phyloP scores from a whole-genome alignment of 495 filamentous ascomycete genomes.

The Neurospora tetraspora region DNA sequence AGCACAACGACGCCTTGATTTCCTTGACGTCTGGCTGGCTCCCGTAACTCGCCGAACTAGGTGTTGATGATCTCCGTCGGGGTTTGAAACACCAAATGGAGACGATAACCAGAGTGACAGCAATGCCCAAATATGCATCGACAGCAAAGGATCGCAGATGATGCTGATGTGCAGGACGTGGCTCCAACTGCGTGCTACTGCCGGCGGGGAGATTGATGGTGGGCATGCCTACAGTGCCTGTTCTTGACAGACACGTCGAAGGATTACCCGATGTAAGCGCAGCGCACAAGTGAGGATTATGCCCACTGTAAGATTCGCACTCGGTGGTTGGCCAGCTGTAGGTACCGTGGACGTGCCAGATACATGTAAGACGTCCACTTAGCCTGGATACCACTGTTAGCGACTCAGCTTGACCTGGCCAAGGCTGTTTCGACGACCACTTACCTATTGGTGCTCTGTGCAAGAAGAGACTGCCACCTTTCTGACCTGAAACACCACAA shows the following conservation, averaged over 20 bases:
- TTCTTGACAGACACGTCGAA: constrained; percentile 13
- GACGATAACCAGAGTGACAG: constrained; percentile 17
- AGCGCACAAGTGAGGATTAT: constrained; percentile 3
- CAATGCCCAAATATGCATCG: constrained; percentile 23
- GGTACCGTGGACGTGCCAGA: background rate
- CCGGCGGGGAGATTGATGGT: constrained; percentile 26
- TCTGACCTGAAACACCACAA: background rate
- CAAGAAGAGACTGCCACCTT: background rate
- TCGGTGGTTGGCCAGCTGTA: constrained; percentile 17
- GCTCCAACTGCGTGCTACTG: constrained; percentile 23
- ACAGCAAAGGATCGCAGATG: constrained; percentile 4
- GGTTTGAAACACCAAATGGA: constrained; percentile 2
- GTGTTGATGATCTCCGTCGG: background rate
- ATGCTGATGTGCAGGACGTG: constrained; percentile 2
- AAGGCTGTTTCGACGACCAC: background rate
- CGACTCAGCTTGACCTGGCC: background rate
- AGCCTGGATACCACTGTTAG: background rate
- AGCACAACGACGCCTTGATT: background rate
- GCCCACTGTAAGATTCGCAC: constrained; percentile 14
- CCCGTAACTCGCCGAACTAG: background rate
- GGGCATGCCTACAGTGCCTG: constrained; percentile 31
- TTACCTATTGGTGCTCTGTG: background rate
- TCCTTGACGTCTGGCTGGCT: background rate
- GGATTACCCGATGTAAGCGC: constrained; percentile 12
- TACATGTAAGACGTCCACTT: background rate